Evolutionary conservation across 2,329 filamentous ascomycete genomes (phyloP).

Genomic region (Orbilia brochopaga): DNA sequence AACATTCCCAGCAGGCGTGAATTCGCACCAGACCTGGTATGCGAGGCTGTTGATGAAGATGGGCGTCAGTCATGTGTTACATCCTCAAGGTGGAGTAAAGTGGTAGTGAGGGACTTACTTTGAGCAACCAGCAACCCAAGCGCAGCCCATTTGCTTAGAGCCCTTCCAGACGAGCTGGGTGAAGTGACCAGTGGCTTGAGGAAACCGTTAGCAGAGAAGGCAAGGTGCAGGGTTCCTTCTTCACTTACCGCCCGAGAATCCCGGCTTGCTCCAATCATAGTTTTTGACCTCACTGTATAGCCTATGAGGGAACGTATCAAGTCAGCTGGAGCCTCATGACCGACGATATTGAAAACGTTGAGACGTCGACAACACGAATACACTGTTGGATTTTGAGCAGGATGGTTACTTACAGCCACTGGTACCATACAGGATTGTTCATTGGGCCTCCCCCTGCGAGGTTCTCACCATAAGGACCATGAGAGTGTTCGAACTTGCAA

Average conservation of each 20-base stretch:
- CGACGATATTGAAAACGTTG: neutral
- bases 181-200: constrained; percentile 69
- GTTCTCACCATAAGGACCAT: constrained; percentile 49
- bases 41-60: constrained; percentile 16
- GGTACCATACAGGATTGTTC: constrained; percentile 50
- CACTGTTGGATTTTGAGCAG: constrained; percentile 35
- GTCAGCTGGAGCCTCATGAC: constrained; percentile 10
- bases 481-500: constrained; percentile 43
- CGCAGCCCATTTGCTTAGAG: constrained; percentile 68
- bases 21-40: constrained; percentile 49
- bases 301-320: constrained; percentile 1
- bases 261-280: constrained; percentile 41
- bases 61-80: constrained; percentile 1
- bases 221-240: neutral
- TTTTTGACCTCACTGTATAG: constrained; percentile 42
- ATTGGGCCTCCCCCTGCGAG: constrained; percentile 45
- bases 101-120: constrained; percentile 27
- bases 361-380: constrained; percentile 21
- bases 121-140: constrained; percentile 50
- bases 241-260: constrained; percentile 33
- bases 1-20: constrained; percentile 33
- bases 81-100: neutral
- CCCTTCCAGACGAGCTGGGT: constrained; percentile 75
- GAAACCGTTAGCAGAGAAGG: neutral
- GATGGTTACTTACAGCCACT: constrained; percentile 46